phyloP scores from a whole-genome alignment of 2,329 filamentous ascomycete species.

The Cytospora chrysosperma region DNA sequence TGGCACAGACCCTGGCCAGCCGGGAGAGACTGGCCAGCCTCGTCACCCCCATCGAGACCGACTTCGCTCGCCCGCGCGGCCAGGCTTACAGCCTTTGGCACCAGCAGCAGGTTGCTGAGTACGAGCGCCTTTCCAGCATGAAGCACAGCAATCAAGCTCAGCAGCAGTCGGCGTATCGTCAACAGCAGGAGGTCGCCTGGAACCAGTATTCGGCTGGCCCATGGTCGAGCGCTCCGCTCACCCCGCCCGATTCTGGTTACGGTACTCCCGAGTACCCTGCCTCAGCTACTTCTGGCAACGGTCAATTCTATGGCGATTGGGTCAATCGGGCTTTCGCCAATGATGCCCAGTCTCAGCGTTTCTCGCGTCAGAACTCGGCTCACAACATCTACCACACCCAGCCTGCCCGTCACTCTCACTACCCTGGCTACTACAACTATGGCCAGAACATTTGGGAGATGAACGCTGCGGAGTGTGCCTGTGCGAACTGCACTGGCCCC shows the following conservation, averaged over 20 bases:
- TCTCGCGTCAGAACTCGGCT: conserved; percentile 36
- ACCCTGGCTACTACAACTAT: conserved; percentile 46
- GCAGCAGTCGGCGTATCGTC: conserved; percentile 37
- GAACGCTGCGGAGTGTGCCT: conserved; percentile 49
- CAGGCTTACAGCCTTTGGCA: conserved; percentile 46
- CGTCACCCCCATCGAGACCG: conserved; percentile 48
- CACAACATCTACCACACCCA: conserved; percentile 40
- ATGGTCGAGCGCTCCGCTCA: conserved; percentile 45
- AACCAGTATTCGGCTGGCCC: conserved; percentile 42
- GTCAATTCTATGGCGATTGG: conserved; percentile 56
- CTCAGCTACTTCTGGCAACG: conserved; percentile 54
- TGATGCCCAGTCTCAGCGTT: conserved; percentile 43
- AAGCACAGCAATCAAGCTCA: conserved; percentile 38
- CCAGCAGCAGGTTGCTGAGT: conserved; percentile 56
- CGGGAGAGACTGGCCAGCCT: conserved; percentile 51
- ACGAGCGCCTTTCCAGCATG: conserved; percentile 43
- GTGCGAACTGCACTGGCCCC: conserved; percentile 44
- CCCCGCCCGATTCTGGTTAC: conserved; percentile 61
- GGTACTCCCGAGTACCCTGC: conserved; percentile 59
- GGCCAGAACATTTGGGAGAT: conserved; percentile 52
- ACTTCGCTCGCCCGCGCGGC: conserved; percentile 35
- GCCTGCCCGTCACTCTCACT: conserved; percentile 42
- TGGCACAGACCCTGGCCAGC: conserved; percentile 46
- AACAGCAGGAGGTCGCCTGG: conserved; percentile 47
- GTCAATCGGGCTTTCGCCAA: conserved; percentile 43